These are phyloP conservation scores for Bothriochloa decipiens DNA, from an alignment of 176 grass and related monocot species.

Conservation along the genomic window DNA sequence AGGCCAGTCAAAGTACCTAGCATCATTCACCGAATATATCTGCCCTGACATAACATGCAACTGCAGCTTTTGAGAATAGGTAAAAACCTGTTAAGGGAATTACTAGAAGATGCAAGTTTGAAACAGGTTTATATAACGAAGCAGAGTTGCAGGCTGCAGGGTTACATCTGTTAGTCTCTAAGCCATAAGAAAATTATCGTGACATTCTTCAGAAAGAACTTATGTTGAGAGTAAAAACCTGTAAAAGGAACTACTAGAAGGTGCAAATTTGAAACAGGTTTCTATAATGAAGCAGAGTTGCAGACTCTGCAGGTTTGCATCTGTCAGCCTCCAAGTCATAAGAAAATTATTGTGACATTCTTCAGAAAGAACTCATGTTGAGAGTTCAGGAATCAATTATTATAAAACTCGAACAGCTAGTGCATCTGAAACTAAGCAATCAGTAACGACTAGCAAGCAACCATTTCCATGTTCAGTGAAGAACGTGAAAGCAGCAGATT, in stretches of 20 bases:
- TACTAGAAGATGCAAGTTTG: background rate
- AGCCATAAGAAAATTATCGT: slow-evolving; percentile 2
- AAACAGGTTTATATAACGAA: slow-evolving; percentile 19
- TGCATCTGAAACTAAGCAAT: background rate
- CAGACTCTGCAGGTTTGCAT: background rate
- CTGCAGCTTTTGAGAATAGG: slow-evolving; percentile 26
- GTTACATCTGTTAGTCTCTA: slow-evolving; percentile 17
- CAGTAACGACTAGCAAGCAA: background rate
- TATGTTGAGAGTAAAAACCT: background rate
- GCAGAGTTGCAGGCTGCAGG: background rate
- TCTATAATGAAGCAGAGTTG: background rate
- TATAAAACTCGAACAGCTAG: background rate
- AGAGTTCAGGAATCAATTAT: background rate
- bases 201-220: slow-evolving; percentile 16
- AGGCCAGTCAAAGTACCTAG: slow-evolving; percentile 91
- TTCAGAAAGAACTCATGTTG: slow-evolving; percentile 10
- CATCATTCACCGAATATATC: slow-evolving; percentile 97
- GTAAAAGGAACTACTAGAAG: slow-evolving; percentile 2
- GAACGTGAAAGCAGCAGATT: background rate
- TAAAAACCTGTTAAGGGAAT: background rate
- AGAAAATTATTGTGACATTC: slow-evolving; percentile 5
- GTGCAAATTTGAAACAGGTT: slow-evolving; percentile 12
- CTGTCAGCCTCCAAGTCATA: background rate
- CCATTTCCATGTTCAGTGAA: background rate
- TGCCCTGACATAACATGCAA: slow-evolving; percentile 63